phyloP scores from a whole-genome alignment of 1,139 yeast genomes.

The Geotrichum bryndzae region DNA sequence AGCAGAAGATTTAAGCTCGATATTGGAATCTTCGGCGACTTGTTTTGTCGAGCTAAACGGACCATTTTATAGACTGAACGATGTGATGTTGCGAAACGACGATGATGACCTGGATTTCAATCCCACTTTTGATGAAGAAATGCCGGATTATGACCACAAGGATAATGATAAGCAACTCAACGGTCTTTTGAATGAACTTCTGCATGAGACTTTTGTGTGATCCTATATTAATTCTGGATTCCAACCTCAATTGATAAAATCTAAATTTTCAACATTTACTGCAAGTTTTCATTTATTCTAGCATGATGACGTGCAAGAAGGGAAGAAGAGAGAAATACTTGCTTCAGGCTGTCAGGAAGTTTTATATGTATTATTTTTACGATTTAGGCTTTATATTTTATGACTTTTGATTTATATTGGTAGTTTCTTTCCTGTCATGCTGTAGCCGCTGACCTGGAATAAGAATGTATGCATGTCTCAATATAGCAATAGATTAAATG shows the following conservation, averaged over 20 bases:
- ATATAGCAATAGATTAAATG: background rate
- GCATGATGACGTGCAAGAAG: background rate
- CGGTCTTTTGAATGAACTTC: constrained; percentile 4
- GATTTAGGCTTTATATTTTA: background rate
- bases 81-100: constrained; percentile 32
- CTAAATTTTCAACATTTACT: background rate
- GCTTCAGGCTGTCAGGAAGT: no score
- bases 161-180: constrained; percentile 5
- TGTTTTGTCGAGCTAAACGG: constrained; percentile 33
- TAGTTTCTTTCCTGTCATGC: background rate
- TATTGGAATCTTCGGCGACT: constrained; percentile 31
- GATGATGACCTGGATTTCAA: constrained; percentile 17
- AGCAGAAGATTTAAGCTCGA: constrained; percentile 32
- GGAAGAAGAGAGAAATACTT: background rate
- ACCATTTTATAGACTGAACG: constrained; percentile 31
- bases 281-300: background rate
- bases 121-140: background rate
- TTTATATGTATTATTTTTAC: background rate
- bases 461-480: background rate
- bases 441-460: constrained; percentile 1
- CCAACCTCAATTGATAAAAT: background rate
- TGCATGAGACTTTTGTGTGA: constrained; percentile 6
- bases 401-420: background rate
- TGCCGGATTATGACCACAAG: background rate
- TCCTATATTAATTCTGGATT: background rate